These are phyloP conservation scores for Botryotinia narcissicola DNA, from an alignment of 2,329 filamentous ascomycete genomes.

Conservation along the genomic window DNA sequence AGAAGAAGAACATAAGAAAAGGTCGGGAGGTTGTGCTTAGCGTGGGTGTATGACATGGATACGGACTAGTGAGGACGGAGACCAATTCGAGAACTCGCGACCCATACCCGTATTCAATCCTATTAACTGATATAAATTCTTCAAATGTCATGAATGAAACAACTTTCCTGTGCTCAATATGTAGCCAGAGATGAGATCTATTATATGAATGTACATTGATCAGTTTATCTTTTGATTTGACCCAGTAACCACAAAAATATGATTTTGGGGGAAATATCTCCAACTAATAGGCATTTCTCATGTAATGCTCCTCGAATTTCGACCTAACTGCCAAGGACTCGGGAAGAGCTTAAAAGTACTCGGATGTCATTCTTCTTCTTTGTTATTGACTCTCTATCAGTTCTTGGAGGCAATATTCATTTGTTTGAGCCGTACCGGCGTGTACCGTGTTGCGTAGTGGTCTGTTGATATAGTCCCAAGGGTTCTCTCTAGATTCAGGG, in stretches of 20 bases:
- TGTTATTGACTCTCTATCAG: neutral
- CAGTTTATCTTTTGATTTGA: slow-evolving; percentile 27
- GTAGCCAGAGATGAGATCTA: slow-evolving; percentile 47
- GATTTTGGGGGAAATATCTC: slow-evolving; percentile 4
- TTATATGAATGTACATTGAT: slow-evolving; percentile 41
- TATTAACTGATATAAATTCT: neutral
- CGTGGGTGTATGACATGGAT: slow-evolving; percentile 30
- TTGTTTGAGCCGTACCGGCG: neutral
- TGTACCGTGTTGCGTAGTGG: neutral
- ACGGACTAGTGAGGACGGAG: slow-evolving; percentile 17
- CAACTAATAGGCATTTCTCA: slow-evolving; percentile 11
- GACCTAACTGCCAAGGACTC: slow-evolving; percentile 5
- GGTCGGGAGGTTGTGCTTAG: slow-evolving; percentile 26
- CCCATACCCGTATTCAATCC: slow-evolving; percentile 12
- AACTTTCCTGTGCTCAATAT: slow-evolving; percentile 65
- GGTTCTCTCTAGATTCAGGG: slow-evolving; percentile 17
- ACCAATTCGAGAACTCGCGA: slow-evolving; percentile 19
- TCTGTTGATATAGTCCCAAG: neutral
- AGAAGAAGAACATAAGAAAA: slow-evolving; percentile 20
- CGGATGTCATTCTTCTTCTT: slow-evolving; percentile 9
- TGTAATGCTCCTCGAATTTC: slow-evolving; percentile 18
- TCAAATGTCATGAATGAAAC: neutral
- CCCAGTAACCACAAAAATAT: slow-evolving; percentile 25
- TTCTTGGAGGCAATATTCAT: neutral
- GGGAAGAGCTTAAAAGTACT: slow-evolving; percentile 2